Evolutionary conservation across 2,329 filamentous ascomycete species (phyloP).

Genomic region (Alternaria panax): DNA sequence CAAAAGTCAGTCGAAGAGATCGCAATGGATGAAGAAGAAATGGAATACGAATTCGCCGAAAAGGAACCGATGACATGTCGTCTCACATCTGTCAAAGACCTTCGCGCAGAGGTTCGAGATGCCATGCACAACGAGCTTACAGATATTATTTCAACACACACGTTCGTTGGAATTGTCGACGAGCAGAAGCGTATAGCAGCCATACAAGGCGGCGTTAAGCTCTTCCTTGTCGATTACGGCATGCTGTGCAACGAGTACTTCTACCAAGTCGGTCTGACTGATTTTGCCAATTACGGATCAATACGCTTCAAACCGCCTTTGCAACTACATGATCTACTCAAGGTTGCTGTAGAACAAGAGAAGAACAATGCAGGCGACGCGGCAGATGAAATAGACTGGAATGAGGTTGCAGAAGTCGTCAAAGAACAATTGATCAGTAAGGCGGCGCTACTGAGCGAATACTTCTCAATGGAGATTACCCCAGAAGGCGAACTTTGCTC

Average conservation of each 20-base stretch:
- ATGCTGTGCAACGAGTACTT: slow-evolving; percentile 86
- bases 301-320: slow-evolving; percentile 83
- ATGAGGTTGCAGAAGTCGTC: slow-evolving; percentile 71
- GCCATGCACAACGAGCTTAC: slow-evolving; percentile 85
- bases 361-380: slow-evolving; percentile 56
- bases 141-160: slow-evolving; percentile 85
- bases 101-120: slow-evolving; percentile 81
- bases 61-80: slow-evolving; percentile 74
- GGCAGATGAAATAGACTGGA: slow-evolving; percentile 67
- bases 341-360: slow-evolving; percentile 76
- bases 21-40: slow-evolving; percentile 54
- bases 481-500: slow-evolving; percentile 76
- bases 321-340: slow-evolving; percentile 72
- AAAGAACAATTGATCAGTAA: slow-evolving; percentile 73
- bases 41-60: slow-evolving; percentile 75
- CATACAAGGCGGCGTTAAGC: slow-evolving; percentile 88
- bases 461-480: slow-evolving; percentile 87
- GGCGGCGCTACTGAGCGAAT: slow-evolving; percentile 87
- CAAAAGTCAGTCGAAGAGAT: slow-evolving; percentile 47
- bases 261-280: slow-evolving; percentile 91
- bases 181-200: slow-evolving; percentile 86
- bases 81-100: slow-evolving; percentile 82
- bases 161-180: slow-evolving; percentile 93
- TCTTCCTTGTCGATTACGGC: slow-evolving; percentile 93
- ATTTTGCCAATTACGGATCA: slow-evolving; percentile 92